Percentiles rank a stretch among this genome's conserved stretches.
Conservation (phyloP, 1,284 basidiomycete species). For the Apiotrichum laibachii region DNA sequence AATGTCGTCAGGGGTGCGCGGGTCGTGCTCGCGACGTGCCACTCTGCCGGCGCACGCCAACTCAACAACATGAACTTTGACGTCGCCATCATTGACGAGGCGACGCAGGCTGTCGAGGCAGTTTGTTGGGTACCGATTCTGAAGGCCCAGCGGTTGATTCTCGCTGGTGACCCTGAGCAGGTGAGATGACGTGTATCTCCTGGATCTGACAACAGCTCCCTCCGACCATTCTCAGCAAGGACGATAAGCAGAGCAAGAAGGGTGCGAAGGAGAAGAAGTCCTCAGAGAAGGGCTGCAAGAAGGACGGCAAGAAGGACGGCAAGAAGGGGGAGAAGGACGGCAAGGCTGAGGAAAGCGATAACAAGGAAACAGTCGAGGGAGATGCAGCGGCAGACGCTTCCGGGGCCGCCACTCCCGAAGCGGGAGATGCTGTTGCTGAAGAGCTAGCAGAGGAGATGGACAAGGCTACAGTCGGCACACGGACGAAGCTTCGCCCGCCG, state of each 20-base stretch:
- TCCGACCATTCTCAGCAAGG: conserved; percentile 76
- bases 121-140: conserved; percentile 95
- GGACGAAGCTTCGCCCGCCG: conserved; percentile 60
- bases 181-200: conserved; percentile 20
- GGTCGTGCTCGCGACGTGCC: conserved; percentile 87
- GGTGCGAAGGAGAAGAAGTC: conserved; percentile 8
- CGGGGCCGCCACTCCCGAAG: not conserved
- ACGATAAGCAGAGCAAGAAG: conserved; percentile 21
- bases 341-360: not conserved
- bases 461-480: not conserved
- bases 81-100: conserved; percentile 91
- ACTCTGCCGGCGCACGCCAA: conserved; percentile 79
- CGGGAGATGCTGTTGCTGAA: too few species aligned
- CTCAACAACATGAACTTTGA: conserved; percentile 76
- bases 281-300: conserved; percentile 27
- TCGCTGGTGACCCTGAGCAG: conserved; percentile 88
- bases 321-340: conserved; percentile 10
- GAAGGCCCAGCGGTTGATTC: conserved; percentile 76
- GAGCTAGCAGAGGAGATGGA: not conserved
- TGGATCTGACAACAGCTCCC: conserved; percentile 61
- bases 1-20: conserved; percentile 75
- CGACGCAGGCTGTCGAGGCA: conserved; percentile 93
- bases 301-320: not conserved
- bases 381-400: not conserved
- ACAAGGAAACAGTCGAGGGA: not conserved